Conservation (phyloP, 352 stramenopile genomes). For the Nothophytophthora sp. region DNA sequence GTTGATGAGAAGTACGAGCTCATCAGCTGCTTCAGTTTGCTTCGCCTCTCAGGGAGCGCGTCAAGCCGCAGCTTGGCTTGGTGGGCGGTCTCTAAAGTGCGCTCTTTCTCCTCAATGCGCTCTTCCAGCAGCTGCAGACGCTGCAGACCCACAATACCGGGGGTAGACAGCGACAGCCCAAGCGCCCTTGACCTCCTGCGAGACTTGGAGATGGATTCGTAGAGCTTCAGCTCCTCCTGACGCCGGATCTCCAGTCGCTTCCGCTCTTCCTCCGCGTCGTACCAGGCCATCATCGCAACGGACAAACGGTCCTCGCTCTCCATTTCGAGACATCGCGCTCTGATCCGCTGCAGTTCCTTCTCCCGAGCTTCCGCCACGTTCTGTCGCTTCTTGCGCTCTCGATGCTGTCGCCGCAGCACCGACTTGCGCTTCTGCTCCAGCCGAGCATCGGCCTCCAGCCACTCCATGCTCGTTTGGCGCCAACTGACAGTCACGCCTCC, state of each 20-base stretch:
- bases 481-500: neutral
- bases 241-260: conserved; percentile 25
- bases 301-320: conserved; percentile 51
- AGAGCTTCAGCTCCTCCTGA: conserved; percentile 41
- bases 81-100: conserved; percentile 13
- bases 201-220: conserved; percentile 18
- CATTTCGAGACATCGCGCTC: conserved; percentile 49
- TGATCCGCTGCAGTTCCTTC: conserved; percentile 32
- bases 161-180: conserved; percentile 35
- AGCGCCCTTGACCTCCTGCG: conserved; percentile 31
- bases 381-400: conserved; percentile 38
- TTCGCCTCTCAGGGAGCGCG: conserved; percentile 35
- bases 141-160: conserved; percentile 23
- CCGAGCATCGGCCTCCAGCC: conserved; percentile 43
- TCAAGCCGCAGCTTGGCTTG: conserved; percentile 46
- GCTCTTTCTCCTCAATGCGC: conserved; percentile 39
- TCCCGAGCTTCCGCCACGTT: conserved; percentile 28
- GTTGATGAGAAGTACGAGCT: conserved; percentile 28
- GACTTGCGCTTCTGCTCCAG: conserved; percentile 51
- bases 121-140: conserved; percentile 32
- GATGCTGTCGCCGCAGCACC: conserved; percentile 46
- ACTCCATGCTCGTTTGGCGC: conserved; percentile 32
- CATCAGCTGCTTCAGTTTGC: conserved; percentile 32
- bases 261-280: conserved; percentile 21
- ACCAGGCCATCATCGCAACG: conserved; percentile 35